Conservation (phyloP, 192 early-diverging fungal genomes). For the Diversispora eburnea region DNA sequence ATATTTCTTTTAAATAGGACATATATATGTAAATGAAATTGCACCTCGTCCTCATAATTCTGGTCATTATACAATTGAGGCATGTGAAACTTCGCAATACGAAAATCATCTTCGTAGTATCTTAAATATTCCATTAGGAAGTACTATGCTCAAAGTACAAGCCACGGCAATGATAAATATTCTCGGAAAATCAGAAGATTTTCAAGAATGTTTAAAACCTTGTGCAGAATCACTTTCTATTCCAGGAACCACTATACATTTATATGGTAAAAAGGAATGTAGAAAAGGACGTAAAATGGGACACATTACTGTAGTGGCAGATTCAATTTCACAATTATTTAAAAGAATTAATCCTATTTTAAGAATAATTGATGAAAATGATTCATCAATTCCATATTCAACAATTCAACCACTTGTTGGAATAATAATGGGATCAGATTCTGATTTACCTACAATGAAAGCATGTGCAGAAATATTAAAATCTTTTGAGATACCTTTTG, state of each 20-base stretch:
- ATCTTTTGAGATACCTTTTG: slow-evolving; percentile 89
- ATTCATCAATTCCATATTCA: slow-evolving; percentile 38
- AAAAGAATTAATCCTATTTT: slow-evolving; percentile 60
- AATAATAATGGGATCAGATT: slow-evolving; percentile 99
- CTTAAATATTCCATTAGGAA: slow-evolving; percentile 85
- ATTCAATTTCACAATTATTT: slow-evolving; percentile 77
- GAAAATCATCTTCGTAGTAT: slow-evolving; percentile 93
- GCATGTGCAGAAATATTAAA: slow-evolving; percentile 85
- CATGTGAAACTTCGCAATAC: slow-evolving; percentile 95
- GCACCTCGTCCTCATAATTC: slow-evolving; percentile 99
- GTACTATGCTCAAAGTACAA: slow-evolving; percentile 82
- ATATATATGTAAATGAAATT: slow-evolving; percentile 93
- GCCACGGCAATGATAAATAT: slow-evolving; percentile 95
- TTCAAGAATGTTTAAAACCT: slow-evolving; percentile 60
- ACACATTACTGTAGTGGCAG: slow-evolving; percentile 90
- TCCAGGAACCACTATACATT: slow-evolving; percentile 85
- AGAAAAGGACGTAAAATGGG: slow-evolving; percentile 95
- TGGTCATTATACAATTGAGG: slow-evolving; percentile 98
- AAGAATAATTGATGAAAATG: slow-evolving; percentile 55
- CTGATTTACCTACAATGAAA: slow-evolving; percentile 93
- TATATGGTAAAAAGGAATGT: slow-evolving; percentile 92
- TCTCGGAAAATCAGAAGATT: slow-evolving; percentile 66
- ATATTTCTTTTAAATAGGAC: slow-evolving; percentile 39
- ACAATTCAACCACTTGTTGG: slow-evolving; percentile 72
- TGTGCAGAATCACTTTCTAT: slow-evolving; percentile 69